phyloP scores from a whole-genome alignment of 257 asterid genomes.

The Gentiana dahurica region DNA sequence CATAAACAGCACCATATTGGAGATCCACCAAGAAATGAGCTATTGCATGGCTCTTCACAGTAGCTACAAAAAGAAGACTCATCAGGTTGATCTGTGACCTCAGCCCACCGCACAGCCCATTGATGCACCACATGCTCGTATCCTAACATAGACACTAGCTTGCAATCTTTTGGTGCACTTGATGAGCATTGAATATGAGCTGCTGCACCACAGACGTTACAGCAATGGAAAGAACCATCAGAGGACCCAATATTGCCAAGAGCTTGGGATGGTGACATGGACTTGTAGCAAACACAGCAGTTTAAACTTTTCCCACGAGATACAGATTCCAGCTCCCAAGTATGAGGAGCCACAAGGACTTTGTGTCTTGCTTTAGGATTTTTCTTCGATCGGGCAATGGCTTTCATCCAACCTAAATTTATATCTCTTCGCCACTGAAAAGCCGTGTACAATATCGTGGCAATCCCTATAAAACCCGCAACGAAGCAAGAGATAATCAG shows the following conservation, averaged over 20 bases:
- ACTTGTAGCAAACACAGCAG: conserved; percentile 82
- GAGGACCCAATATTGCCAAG: conserved; percentile 57
- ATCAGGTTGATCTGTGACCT: conserved; percentile 78
- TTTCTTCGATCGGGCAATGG: conserved; percentile 92
- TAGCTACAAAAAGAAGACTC: conserved; percentile 88
- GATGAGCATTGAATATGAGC: conserved; percentile 83
- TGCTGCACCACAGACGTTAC: conserved; percentile 82
- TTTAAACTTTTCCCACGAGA: conserved; percentile 74
- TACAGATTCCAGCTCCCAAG: conserved; percentile 73
- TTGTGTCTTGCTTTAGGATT: conserved; percentile 72
- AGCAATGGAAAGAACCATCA: conserved; percentile 65
- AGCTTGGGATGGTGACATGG: conserved; percentile 76
- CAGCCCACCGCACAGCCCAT: conserved; percentile 96
- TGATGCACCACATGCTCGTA: conserved; percentile 69
- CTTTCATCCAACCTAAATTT: conserved; percentile 85
- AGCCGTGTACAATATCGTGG: conserved; percentile 76
- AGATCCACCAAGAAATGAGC: conserved; percentile 90
- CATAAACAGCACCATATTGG: conserved; percentile 98
- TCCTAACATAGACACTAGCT: conserved; percentile 79
- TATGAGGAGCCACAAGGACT: conserved; percentile 64
- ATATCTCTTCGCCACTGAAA: conserved; percentile 93
- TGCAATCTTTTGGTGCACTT: conserved; percentile 81
- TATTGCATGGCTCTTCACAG: conserved; percentile 96
- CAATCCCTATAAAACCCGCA: conserved; percentile 69
- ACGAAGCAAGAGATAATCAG: conserved; percentile 61